These are phyloP conservation scores for Kwoniella heveanensis DNA, from an alignment of 768 basidiomycete genomes.

Conservation along the genomic window DNA sequence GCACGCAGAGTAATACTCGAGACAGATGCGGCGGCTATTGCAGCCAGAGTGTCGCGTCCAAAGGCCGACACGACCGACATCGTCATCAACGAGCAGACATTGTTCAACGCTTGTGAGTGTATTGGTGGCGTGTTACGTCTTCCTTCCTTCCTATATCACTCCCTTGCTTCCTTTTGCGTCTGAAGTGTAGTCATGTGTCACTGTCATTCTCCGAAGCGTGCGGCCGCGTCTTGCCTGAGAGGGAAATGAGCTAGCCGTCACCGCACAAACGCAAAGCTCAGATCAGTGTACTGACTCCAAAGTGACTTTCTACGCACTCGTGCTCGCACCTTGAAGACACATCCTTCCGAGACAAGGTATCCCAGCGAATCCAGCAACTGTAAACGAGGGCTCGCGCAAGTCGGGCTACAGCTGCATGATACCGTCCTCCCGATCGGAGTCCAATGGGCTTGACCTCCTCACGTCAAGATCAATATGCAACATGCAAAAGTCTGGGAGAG, in stretches of 20 bases:
- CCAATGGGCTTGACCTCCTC: too few species aligned
- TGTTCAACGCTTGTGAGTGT: conserved; percentile 85
- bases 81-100: conserved; percentile 96
- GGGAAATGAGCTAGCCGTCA: too few species aligned
- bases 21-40: conserved; percentile 93
- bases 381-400: neutral
- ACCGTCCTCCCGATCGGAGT: too few species aligned
- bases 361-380: conserved; percentile 25
- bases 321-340: conserved; percentile 9
- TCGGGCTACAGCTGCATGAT: too few species aligned
- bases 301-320: neutral
- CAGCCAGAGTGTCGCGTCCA: conserved; percentile 87
- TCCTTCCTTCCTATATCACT: neutral
- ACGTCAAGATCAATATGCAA: too few species aligned
- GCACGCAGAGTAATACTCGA: conserved; percentile 83
- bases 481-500: too few species aligned
- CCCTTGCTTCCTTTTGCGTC: too few species aligned
- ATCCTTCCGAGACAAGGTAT: conserved; percentile 22
- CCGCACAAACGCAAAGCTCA: too few species aligned
- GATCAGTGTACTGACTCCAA: neutral
- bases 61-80: conserved; percentile 93
- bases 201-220: too few species aligned
- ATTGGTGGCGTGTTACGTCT: too few species aligned
- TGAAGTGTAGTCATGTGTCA: too few species aligned
- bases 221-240: too few species aligned